A percentile compares a stretch with the other conserved stretches of the same genome.
These are phyloP conservation scores for Lanmaoa rubissima DNA, from an alignment of 768 basidiomycete species.

Conservation along the genomic window DNA sequence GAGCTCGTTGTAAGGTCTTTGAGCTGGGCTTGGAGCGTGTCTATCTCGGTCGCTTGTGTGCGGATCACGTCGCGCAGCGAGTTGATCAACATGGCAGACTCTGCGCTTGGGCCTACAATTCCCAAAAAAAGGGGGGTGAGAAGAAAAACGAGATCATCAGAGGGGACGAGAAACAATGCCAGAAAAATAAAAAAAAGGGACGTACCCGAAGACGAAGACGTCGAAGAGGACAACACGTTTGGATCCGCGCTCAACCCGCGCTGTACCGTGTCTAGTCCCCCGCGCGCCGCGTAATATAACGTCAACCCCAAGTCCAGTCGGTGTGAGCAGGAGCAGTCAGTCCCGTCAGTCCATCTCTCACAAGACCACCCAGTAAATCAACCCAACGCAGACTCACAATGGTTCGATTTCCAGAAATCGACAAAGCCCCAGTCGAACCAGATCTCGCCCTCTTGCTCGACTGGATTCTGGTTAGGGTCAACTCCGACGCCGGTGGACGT, in stretches of 20 bases:
- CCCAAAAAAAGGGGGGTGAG: background rate
- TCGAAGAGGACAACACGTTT: slow-evolving; percentile 53
- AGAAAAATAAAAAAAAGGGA: background rate
- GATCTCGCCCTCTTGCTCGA: slow-evolving; percentile 71
- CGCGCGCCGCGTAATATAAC: background rate
- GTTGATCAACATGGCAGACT: slow-evolving; percentile 76
- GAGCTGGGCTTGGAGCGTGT: slow-evolving; percentile 59
- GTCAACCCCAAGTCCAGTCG: background rate
- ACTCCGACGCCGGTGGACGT: slow-evolving; percentile 2
- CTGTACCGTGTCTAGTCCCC: slow-evolving; percentile 64
- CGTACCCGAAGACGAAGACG: slow-evolving; percentile 52
- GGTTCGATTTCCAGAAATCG: slow-evolving; percentile 98
- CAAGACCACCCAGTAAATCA: background rate
- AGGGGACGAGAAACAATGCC: background rate
- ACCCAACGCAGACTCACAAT: slow-evolving; percentile 56
- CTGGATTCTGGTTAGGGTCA: slow-evolving; percentile 12
- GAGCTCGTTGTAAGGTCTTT: slow-evolving; percentile 38
- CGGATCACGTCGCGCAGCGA: slow-evolving; percentile 83
- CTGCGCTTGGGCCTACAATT: slow-evolving; percentile 59
- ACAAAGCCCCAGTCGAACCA: slow-evolving; percentile 99
- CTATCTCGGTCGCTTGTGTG: slow-evolving; percentile 80
- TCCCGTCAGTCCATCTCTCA: background rate
- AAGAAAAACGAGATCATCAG: background rate
- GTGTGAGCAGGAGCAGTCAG: background rate
- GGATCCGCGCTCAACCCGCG: slow-evolving; percentile 70